Evolutionary conservation across 169 alveolate species (phyloP).

Genomic region (Cryptosporidium bovis): DNA sequence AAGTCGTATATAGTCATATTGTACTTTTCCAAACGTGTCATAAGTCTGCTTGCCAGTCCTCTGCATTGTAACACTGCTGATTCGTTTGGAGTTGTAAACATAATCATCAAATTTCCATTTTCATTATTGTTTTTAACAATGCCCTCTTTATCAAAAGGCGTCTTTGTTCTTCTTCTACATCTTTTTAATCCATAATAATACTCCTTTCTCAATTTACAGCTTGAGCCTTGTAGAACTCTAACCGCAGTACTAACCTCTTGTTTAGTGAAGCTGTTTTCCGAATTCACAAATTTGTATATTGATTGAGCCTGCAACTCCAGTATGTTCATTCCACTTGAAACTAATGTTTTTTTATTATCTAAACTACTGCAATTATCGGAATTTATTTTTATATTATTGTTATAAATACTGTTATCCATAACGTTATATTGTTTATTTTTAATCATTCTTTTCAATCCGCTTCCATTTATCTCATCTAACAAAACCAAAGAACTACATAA

Average conservation of each 20-base stretch:
- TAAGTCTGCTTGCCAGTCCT: constrained; percentile 50
- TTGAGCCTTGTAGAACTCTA: constrained; percentile 26
- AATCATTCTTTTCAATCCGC: neutral
- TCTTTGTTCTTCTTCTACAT: constrained; percentile 41
- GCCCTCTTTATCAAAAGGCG: too few relatives aligned
- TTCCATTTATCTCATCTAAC: constrained; percentile 25
- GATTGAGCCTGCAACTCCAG: constrained; percentile 57
- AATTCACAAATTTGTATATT: constrained; percentile 51
- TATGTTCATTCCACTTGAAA: neutral
- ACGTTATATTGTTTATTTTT: neutral
- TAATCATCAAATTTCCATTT: neutral
- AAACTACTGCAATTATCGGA: neutral
- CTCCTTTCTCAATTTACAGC: constrained; percentile 33
- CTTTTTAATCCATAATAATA: constrained; percentile 13
- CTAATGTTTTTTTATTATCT: neutral
- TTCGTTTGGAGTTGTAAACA: constrained; percentile 61
- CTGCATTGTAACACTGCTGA: constrained; percentile 56
- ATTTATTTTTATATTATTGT: neutral
- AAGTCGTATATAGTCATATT: constrained; percentile 47
- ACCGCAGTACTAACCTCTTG: constrained; percentile 47
- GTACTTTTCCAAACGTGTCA: constrained; percentile 9
- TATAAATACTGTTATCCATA: neutral
- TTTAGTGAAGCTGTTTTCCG: constrained; percentile 39
- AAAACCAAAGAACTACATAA: constrained; percentile 16
- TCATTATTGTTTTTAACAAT: constrained; percentile 1